Conservation (phyloP, 768 basidiomycete genomes). For the Serpula lacrymans region DNA sequence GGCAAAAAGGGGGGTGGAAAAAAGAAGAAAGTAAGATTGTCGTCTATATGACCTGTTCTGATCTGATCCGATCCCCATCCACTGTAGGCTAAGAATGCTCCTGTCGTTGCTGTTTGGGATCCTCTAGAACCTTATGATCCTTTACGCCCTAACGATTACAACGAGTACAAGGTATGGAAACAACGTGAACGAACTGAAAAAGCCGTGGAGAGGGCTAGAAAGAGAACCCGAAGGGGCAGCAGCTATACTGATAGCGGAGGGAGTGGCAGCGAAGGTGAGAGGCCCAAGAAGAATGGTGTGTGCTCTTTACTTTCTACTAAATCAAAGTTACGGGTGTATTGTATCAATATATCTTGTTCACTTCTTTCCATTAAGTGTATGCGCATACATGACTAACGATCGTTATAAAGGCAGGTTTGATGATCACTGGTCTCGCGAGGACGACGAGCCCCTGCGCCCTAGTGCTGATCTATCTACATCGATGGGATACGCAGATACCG, state of each 20-base stretch:
- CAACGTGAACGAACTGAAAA: conserved; percentile 72
- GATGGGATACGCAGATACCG: conserved; percentile 21
- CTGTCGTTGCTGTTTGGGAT: conserved; percentile 63
- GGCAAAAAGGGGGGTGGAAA: conserved; percentile 44
- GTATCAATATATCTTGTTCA: conserved; percentile 7
- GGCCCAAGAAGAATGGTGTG: conserved; percentile 67
- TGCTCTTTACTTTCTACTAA: conserved; percentile 2
- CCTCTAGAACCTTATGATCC: conserved; percentile 80
- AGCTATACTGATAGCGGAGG: conserved; percentile 65
- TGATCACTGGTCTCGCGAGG: conserved; percentile 46
- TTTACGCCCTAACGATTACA: conserved; percentile 81
- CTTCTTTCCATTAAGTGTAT: conserved; percentile 47
- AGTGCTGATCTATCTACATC: not conserved
- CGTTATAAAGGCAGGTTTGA: conserved; percentile 31
- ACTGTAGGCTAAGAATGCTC: conserved; percentile 57
- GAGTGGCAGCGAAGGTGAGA: conserved; percentile 61
- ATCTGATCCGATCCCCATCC: conserved; percentile 4
- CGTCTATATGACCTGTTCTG: conserved; percentile 4
- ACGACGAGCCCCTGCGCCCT: conserved; percentile 42
- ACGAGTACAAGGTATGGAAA: conserved; percentile 82
- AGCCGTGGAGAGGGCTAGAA: conserved; percentile 56
- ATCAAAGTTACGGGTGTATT: conserved; percentile 3
- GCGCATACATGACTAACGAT: conserved; percentile 32
- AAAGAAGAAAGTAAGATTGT: conserved; percentile 64
- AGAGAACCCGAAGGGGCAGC: conserved; percentile 50